Evolutionary conservation across 2,329 filamentous ascomycete genomes (phyloP).

Genomic region (Furcasterigmium furcatum): DNA sequence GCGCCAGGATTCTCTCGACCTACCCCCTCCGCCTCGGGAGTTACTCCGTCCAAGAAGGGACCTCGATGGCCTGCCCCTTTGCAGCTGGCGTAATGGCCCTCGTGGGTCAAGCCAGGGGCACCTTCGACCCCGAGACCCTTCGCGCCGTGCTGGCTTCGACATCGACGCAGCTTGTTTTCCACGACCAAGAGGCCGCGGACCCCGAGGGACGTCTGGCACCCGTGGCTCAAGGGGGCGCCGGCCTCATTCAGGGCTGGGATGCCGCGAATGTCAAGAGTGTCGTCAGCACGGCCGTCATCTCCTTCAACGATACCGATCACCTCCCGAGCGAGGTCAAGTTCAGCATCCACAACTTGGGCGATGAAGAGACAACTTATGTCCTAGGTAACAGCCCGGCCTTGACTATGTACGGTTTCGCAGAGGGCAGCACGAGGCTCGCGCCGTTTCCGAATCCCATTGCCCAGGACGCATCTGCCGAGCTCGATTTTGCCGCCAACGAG

Average conservation of each 20-base stretch:
- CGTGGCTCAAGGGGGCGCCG: conserved; percentile 38
- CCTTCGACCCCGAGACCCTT: conserved; percentile 17
- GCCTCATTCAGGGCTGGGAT: conserved; percentile 37
- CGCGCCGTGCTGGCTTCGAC: conserved; percentile 22
- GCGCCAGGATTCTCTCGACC: conserved; percentile 49
- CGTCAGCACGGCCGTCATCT: conserved; percentile 31
- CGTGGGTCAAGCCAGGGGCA: conserved; percentile 23
- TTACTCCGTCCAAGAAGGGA: conserved; percentile 49
- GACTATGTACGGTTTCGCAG: conserved; percentile 32
- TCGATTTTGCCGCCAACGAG: conserved; percentile 10
- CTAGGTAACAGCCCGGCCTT: conserved; percentile 29
- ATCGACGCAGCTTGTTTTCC: conserved; percentile 23
- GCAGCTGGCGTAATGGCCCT: conserved; percentile 34
- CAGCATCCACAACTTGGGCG: conserved; percentile 34
- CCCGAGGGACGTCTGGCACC: conserved; percentile 19
- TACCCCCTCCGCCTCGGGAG: conserved; percentile 35
- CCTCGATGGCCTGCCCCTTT: conserved; percentile 51
- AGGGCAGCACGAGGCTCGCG: conserved; percentile 3
- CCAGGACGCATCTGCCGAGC: conserved; percentile 11
- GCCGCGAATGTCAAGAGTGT: conserved; percentile 32
- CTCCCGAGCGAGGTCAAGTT: conserved; percentile 29
- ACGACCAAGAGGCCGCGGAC: conserved; percentile 17
- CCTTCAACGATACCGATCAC: conserved; percentile 41
- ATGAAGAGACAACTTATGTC: conserved; percentile 29
- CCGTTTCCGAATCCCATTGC: conserved; percentile 13